A percentile compares a stretch with the other conserved stretches of the same genome.
phyloP scores from a whole-genome alignment of 2,329 filamentous ascomycete species.

The Nemania sp. region DNA sequence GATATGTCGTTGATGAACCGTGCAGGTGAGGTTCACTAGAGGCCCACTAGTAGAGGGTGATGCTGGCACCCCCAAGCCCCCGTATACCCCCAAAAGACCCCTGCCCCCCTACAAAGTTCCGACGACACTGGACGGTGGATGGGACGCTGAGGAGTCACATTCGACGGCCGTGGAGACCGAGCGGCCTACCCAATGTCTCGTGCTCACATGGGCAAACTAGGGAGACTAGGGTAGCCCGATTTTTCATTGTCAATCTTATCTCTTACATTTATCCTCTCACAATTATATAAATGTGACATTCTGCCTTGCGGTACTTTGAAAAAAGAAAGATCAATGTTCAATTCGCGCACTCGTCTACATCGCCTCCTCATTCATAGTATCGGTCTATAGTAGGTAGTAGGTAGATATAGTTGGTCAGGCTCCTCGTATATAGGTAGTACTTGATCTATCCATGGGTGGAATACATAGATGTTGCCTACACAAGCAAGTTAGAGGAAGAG shows the following conservation, averaged over 20 bases:
- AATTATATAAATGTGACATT: not conserved
- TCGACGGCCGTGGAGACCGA: constrained; percentile 33
- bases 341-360: not conserved
- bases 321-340: not conserved
- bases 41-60: constrained; percentile 24
- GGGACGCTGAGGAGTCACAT: constrained; percentile 39
- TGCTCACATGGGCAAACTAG: constrained; percentile 14
- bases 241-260: not conserved
- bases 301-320: not conserved
- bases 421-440: too few species aligned
- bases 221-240: constrained; percentile 13
- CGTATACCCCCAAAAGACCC: constrained; percentile 34
- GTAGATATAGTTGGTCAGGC: too few species aligned
- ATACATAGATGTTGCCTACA: too few species aligned
- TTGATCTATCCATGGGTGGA: too few species aligned
- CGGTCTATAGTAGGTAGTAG: too few species aligned
- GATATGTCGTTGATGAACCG: constrained; percentile 18
- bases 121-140: constrained; percentile 41
- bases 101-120: constrained; percentile 43
- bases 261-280: not conserved
- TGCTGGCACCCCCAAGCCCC: constrained; percentile 34
- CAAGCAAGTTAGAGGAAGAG: too few species aligned
- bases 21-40: constrained; percentile 25
- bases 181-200: constrained; percentile 26
- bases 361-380: too few species aligned